Evolutionary conservation across 768 basidiomycete genomes (phyloP).

Genomic region (Phylloporus scabripes): DNA sequence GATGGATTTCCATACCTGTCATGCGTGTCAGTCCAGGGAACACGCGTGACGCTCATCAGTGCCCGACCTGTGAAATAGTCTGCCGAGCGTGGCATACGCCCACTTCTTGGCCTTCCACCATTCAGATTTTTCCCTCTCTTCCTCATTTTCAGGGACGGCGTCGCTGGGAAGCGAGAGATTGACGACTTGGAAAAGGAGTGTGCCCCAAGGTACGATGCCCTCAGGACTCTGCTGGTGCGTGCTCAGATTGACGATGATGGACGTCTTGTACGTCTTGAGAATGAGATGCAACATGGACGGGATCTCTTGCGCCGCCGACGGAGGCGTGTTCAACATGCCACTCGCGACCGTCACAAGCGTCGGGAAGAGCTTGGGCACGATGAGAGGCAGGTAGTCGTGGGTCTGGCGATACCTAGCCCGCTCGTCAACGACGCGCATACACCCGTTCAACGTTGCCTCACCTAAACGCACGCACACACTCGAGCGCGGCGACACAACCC

Average conservation of each 20-base stretch:
- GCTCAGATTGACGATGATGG: conserved; percentile 69
- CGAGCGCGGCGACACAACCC: conserved; percentile 72
- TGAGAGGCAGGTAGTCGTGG: conserved; percentile 49
- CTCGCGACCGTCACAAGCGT: conserved; percentile 69
- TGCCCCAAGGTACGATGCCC: conserved; percentile 83
- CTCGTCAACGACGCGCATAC: conserved; percentile 34
- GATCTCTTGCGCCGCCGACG: conserved; percentile 58
- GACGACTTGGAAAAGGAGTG: conserved; percentile 75
- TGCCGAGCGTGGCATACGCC: conserved; percentile 78
- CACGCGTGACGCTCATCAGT: not conserved
- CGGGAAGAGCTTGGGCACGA: conserved; percentile 66
- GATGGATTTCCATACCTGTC: conserved; percentile 79
- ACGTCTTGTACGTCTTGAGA: conserved; percentile 81
- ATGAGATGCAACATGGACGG: conserved; percentile 83
- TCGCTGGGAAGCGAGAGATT: conserved; percentile 62
- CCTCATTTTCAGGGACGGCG: conserved; percentile 63
- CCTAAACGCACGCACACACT: conserved; percentile 61
- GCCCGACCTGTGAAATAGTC: conserved; percentile 66
- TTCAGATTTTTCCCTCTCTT: conserved; percentile 69
- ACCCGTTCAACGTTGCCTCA: not conserved
- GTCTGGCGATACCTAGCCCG: conserved; percentile 62
- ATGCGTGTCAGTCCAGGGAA: conserved; percentile 4
- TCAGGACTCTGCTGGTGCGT: conserved; percentile 68
- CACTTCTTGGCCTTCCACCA: conserved; percentile 96
- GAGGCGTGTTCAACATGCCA: conserved; percentile 60